phyloP scores from a whole-genome alignment of 2,329 filamentous ascomycete genomes.

The Leptographium procerum region DNA sequence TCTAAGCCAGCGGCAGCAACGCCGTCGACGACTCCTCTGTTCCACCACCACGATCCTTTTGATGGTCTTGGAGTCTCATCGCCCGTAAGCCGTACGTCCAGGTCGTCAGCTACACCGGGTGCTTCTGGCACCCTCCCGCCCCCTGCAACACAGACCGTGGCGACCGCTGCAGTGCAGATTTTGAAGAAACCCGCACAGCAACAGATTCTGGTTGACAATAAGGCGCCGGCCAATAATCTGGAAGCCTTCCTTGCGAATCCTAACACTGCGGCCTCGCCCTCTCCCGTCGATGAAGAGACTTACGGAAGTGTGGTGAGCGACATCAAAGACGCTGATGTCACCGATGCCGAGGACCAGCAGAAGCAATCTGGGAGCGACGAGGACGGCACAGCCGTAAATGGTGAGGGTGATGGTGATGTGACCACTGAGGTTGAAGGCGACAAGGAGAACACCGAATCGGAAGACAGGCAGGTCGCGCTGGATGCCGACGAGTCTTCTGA shows the following conservation, averaged over 20 bases:
- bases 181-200: constrained; percentile 38
- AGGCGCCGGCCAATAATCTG: constrained; percentile 16
- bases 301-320: constrained; percentile 5
- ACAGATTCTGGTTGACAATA: constrained; percentile 28
- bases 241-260: constrained; percentile 28
- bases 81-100: constrained; percentile 30
- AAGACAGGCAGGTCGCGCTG: constrained; percentile 39
- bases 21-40: constrained; percentile 17
- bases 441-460: constrained; percentile 41
- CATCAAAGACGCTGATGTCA: constrained; percentile 39
- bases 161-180: constrained; percentile 31
- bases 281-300: neutral
- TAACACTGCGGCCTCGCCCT: neutral
- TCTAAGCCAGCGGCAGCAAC: constrained; percentile 13
- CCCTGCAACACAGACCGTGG: constrained; percentile 16
- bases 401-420: neutral
- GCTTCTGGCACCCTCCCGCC: constrained; percentile 16
- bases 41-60: constrained; percentile 26
- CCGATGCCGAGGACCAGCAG: constrained; percentile 8
- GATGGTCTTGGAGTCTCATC: constrained; percentile 29
- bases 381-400: neutral
- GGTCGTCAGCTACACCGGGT: constrained; percentile 23
- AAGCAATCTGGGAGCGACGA: neutral
- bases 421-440: constrained; percentile 37
- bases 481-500: constrained; percentile 22